Conservation (phyloP, 2,329 filamentous ascomycete species). For the Aspergillus tanneri region DNA sequence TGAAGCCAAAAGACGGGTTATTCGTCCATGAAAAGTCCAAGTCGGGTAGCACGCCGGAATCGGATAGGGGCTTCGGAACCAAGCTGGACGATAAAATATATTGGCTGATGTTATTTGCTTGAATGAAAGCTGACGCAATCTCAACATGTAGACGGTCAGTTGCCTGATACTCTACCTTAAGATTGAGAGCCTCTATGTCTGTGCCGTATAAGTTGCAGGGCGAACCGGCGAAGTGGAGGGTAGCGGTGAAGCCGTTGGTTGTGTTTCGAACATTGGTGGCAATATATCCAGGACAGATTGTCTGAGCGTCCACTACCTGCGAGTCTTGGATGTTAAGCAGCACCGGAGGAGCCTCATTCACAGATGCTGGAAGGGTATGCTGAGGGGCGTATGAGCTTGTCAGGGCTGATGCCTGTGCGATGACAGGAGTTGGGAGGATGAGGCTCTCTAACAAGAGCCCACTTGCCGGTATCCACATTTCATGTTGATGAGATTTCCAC, state of each 20-base stretch:
- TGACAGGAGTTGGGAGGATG: too few species aligned
- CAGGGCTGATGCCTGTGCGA: too few species aligned
- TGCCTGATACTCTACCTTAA: constrained; percentile 68
- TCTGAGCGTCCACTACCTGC: constrained; percentile 61
- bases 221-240: constrained; percentile 52
- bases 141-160: constrained; percentile 66
- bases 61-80: constrained; percentile 56
- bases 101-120: constrained; percentile 62
- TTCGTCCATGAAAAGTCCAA: constrained; percentile 58
- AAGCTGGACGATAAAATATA: constrained; percentile 65
- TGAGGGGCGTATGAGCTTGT: too few species aligned
- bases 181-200: constrained; percentile 65
- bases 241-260: constrained; percentile 52
- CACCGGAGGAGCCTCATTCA: too few species aligned
- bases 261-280: constrained; percentile 52
- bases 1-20: constrained; percentile 58
- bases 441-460: too few species aligned
- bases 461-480: too few species aligned
- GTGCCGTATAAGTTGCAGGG: constrained; percentile 74
- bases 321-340: constrained; percentile 68
- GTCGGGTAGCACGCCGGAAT: constrained; percentile 45
- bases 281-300: constrained; percentile 61
- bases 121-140: constrained; percentile 66
- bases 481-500: too few species aligned
- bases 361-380: too few species aligned